These are phyloP conservation scores for Aspergillus tubingensis DNA, from an alignment of 2,329 filamentous ascomycete species.

Conservation along the genomic window DNA sequence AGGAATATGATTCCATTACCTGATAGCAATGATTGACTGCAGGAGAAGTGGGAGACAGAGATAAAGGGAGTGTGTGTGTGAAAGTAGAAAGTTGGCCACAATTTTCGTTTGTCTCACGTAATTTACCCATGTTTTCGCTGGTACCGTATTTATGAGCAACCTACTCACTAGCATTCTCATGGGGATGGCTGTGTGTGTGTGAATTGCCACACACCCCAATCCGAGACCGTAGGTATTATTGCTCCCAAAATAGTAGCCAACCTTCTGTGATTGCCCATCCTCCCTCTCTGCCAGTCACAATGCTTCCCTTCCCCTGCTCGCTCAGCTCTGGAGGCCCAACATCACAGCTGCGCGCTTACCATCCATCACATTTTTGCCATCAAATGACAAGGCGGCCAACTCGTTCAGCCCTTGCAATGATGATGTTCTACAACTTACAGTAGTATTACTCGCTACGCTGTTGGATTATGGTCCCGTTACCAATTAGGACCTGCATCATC, in stretches of 20 bases:
- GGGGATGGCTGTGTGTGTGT: neutral
- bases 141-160: neutral
- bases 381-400: conserved; percentile 8
- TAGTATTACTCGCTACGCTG: neutral
- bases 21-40: neutral
- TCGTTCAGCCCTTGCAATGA: conserved; percentile 11
- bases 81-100: neutral
- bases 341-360: conserved; percentile 13
- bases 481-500: conserved; percentile 14
- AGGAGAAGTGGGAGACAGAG: no score
- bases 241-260: conserved; percentile 19
- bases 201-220: conserved; percentile 7
- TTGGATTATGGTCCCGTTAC: conserved; percentile 16
- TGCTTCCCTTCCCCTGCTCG: neutral
- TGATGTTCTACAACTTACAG: conserved; percentile 8
- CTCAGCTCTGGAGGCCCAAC: conserved; percentile 2
- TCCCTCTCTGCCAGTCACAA: conserved; percentile 5
- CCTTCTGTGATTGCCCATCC: conserved; percentile 10
- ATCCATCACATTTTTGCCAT: neutral
- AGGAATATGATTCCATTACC: neutral
- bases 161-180: neutral
- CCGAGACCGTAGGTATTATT: conserved; percentile 7
- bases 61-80: no score
- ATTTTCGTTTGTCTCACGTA: neutral
- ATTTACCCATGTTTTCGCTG: neutral